phyloP scores from a whole-genome alignment of 2,329 filamentous ascomycete species.

The Colletotrichum nymphaeae region DNA sequence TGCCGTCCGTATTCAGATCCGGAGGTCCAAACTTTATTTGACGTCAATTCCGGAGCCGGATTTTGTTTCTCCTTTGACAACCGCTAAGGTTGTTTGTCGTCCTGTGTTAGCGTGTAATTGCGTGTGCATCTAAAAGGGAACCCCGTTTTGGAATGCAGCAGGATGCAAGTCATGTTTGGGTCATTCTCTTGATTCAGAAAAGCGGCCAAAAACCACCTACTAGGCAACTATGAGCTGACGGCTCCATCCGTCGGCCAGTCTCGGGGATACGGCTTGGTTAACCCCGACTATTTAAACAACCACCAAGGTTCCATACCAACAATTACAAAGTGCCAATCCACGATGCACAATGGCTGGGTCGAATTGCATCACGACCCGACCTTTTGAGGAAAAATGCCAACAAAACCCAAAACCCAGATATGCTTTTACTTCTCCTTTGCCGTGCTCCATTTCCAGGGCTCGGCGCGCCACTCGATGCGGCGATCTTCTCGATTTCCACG shows the following conservation, averaged over 20 bases:
- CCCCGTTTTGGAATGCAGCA: neutral
- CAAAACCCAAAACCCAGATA: neutral
- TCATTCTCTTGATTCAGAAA: neutral
- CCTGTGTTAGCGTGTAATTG: neutral
- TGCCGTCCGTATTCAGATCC: neutral
- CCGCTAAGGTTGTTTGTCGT: neutral
- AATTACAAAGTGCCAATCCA: neutral
- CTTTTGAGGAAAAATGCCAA: neutral
- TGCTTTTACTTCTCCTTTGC: neutral
- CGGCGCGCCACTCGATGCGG: neutral
- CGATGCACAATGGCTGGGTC: conserved; percentile 10
- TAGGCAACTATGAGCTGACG: conserved; percentile 24
- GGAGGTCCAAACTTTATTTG: neutral
- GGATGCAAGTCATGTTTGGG: neutral
- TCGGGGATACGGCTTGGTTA: conserved; percentile 23
- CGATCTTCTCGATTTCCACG: no score
- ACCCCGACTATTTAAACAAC: conserved; percentile 7
- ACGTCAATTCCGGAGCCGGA: neutral
- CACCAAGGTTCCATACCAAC: neutral
- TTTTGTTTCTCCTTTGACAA: no score
- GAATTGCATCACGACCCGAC: conserved; percentile 31
- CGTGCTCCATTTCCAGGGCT: neutral
- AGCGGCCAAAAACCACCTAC: neutral
- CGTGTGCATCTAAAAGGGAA: neutral
- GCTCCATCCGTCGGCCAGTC: conserved; percentile 5